Evolutionary conservation across 139 green algal species (phyloP).

Genomic region (Edaphochlamys debaryana): DNA sequence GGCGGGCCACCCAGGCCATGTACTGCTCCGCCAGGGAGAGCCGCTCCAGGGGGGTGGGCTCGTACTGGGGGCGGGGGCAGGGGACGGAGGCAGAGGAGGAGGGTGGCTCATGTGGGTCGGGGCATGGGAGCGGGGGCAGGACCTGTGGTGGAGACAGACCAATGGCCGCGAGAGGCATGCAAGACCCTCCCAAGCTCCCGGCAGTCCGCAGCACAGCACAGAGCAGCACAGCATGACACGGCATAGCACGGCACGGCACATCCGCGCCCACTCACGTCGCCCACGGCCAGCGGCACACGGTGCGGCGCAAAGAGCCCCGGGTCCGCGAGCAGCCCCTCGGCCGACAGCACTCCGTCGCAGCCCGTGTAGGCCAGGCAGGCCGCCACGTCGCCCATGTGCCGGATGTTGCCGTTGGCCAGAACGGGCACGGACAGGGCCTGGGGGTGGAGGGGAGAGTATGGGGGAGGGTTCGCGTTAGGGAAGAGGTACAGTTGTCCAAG

Average conservation of each 20-base stretch:
- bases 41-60: slow-evolving; percentile 50
- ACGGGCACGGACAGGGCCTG: slow-evolving; percentile 84
- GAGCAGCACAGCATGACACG: no score
- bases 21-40: slow-evolving; percentile 86
- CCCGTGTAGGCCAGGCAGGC: slow-evolving; percentile 81
- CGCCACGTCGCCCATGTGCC: slow-evolving; percentile 72
- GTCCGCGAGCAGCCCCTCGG: slow-evolving; percentile 87
- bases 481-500: slow-evolving; percentile 12
- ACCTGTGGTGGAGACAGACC: no score
- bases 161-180: no score
- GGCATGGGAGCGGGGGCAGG: background rate
- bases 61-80: slow-evolving; percentile 7
- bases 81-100: background rate
- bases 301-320: slow-evolving; percentile 80
- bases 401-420: slow-evolving; percentile 93
- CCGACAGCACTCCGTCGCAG: slow-evolving; percentile 87
- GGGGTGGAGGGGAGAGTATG: no score
- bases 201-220: no score
- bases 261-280: no score
- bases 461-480: slow-evolving; percentile 27
- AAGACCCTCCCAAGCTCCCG: no score
- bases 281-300: slow-evolving; percentile 19
- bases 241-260: no score
- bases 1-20: slow-evolving; percentile 70
- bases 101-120: no score